These are phyloP conservation scores for Russula brevipes DNA, from an alignment of 768 basidiomycete species.

Conservation along the genomic window DNA sequence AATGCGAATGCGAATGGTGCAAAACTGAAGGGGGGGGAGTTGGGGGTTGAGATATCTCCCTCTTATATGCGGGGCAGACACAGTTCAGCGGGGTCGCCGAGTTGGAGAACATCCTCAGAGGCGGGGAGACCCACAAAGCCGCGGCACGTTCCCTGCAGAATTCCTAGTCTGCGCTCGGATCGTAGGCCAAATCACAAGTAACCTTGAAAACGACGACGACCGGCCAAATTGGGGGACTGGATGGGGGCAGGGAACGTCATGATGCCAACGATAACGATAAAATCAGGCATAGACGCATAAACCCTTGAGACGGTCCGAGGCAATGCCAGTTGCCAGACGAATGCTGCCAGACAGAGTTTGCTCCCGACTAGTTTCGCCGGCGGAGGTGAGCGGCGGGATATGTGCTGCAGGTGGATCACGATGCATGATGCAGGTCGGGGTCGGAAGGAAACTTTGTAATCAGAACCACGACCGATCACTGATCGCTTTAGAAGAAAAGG, in stretches of 20 bases:
- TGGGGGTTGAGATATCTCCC: background rate
- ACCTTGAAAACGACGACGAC: background rate
- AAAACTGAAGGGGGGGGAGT: background rate
- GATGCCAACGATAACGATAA: background rate
- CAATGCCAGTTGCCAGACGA: background rate
- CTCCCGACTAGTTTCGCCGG: background rate
- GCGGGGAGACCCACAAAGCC: background rate
- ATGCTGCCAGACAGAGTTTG: background rate
- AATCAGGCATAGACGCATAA: background rate
- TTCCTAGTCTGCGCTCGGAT: background rate
- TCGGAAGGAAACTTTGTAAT: background rate
- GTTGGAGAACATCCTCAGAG: background rate
- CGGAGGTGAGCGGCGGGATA: background rate
- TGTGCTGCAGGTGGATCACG: background rate
- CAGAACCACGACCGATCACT: background rate
- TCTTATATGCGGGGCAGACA: slow-evolving; percentile 1
- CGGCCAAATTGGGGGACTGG: background rate
- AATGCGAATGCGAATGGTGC: background rate
- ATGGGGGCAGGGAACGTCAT: background rate
- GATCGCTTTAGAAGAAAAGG: background rate
- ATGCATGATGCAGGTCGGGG: background rate
- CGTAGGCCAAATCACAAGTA: background rate
- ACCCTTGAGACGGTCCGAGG: background rate
- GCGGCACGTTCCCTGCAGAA: background rate
- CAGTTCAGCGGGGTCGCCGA: background rate